A percentile compares a stretch with the other conserved stretches of the same genome.
These are phyloP conservation scores for Drosera capensis DNA, from an alignment of 148 eudicot species.

Conservation along the genomic window DNA sequence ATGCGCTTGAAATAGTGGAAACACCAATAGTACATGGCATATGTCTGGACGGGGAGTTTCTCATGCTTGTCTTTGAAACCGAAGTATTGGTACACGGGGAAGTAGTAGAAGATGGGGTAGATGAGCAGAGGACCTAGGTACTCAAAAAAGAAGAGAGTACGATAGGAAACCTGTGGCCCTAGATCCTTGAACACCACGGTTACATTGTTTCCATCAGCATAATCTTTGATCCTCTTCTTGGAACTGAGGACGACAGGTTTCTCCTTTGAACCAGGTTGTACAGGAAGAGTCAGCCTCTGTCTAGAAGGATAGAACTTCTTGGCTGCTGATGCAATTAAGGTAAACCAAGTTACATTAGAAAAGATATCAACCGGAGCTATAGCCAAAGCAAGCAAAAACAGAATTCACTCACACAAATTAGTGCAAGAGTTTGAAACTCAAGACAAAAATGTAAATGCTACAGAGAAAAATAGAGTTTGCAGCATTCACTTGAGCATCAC, in stretches of 20 bases:
- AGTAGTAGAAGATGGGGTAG: constrained; percentile 76
- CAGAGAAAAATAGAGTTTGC: too few species aligned
- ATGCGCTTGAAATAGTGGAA: constrained; percentile 93
- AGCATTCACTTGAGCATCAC: too few species aligned
- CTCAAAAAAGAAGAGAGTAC: constrained; percentile 82
- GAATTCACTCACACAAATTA: too few species aligned
- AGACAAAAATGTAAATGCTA: too few species aligned
- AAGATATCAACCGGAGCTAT: too few species aligned
- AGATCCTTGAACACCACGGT: constrained; percentile 85
- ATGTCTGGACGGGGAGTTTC: constrained; percentile 75
- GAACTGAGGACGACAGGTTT: constrained; percentile 57
- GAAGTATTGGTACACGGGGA: constrained; percentile 49
- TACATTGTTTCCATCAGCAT: constrained; percentile 35
- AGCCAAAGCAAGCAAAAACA: too few species aligned
- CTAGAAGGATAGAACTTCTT: constrained; percentile 87
- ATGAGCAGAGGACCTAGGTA: constrained; percentile 82
- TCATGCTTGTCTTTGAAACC: constrained; percentile 75
- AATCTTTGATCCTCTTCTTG: constrained; percentile 66
- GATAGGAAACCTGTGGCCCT: constrained; percentile 90
- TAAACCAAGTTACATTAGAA: constrained; percentile 7
- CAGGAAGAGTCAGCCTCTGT: constrained; percentile 84
- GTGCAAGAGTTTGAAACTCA: too few species aligned
- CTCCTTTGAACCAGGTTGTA: constrained; percentile 66
- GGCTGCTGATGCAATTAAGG: constrained; percentile 29
- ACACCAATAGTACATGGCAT: constrained; percentile 87